These are phyloP conservation scores for Torulaspora globosa DNA, from an alignment of 1,139 yeast genomes.

Conservation along the genomic window DNA sequence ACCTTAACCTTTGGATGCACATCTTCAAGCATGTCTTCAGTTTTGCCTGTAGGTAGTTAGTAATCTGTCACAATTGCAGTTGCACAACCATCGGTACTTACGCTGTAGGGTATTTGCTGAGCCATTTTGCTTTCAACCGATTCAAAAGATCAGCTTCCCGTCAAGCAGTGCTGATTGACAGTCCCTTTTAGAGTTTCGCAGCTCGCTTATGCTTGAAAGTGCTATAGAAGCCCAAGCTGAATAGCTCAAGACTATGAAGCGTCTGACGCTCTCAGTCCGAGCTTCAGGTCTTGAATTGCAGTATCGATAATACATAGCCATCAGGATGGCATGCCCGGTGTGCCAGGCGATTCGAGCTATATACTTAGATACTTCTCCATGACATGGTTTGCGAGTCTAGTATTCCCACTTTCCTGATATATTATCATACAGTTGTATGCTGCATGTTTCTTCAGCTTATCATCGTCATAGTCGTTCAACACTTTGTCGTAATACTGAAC, in stretches of 20 bases:
- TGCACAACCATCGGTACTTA: slow-evolving; percentile 10
- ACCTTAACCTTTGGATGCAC: slow-evolving; percentile 75
- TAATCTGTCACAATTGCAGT: not conserved
- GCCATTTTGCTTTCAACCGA: slow-evolving; percentile 6
- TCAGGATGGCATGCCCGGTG: too few species aligned
- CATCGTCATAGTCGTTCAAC: slow-evolving; percentile 43
- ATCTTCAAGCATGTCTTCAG: slow-evolving; percentile 71
- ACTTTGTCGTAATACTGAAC: slow-evolving; percentile 67
- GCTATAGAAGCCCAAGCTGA: not conserved
- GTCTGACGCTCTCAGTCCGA: not conserved
- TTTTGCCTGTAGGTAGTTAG: slow-evolving; percentile 36
- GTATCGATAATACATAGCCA: too few species aligned
- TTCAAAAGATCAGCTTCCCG: not conserved
- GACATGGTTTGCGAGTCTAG: slow-evolving; percentile 54
- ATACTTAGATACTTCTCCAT: slow-evolving; percentile 56
- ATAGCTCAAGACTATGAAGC: not conserved
- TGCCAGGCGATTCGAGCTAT: slow-evolving; percentile 6
- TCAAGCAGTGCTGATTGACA: not conserved
- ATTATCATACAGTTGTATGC: slow-evolving; percentile 80
- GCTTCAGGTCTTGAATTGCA: too few species aligned
- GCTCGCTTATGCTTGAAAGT: not conserved
- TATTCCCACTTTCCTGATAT: slow-evolving; percentile 72
- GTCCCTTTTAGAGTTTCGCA: not conserved
- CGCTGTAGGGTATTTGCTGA: slow-evolving; percentile 19
- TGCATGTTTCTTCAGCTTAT: slow-evolving; percentile 66